Percentiles rank a stretch among this genome's conserved stretches.
These are phyloP conservation scores for Aspergillus transmontanensis DNA, from an alignment of 2,329 filamentous ascomycete genomes.

Conservation along the genomic window DNA sequence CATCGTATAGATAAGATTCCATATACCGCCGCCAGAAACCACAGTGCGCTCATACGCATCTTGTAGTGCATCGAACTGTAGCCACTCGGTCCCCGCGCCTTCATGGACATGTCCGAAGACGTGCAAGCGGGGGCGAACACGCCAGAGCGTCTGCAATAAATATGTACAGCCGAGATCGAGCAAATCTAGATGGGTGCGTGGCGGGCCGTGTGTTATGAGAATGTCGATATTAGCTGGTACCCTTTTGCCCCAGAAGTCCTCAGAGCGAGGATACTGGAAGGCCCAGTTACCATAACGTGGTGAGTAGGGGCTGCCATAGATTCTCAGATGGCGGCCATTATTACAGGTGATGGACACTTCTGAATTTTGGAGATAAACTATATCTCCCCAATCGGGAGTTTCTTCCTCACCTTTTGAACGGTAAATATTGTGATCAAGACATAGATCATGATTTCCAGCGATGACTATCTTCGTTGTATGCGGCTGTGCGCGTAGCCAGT, in stretches of 20 bases:
- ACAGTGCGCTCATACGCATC: constrained; percentile 21
- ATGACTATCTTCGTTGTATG: constrained; percentile 78
- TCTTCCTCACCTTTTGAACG: constrained; percentile 8
- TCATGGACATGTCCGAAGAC: constrained; percentile 79
- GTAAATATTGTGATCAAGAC: constrained; percentile 67
- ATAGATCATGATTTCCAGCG: constrained; percentile 82
- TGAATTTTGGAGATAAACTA: constrained; percentile 73
- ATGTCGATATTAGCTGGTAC: constrained; percentile 54
- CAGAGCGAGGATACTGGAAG: constrained; percentile 67
- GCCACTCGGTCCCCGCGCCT: constrained; percentile 18
- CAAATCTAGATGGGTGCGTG: constrained; percentile 65
- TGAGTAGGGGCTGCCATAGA: constrained; percentile 78
- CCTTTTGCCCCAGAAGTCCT: too few relatives aligned
- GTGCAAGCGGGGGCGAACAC: constrained; percentile 73
- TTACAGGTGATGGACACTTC: constrained; percentile 61
- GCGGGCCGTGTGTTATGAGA: constrained; percentile 76
- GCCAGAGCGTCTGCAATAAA: constrained; percentile 68
- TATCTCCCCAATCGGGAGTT: constrained; percentile 61
- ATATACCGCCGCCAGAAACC: constrained; percentile 14
- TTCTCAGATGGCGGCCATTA: constrained; percentile 59
- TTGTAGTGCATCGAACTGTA: constrained; percentile 21
- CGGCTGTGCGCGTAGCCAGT: constrained; percentile 72
- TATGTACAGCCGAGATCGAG: constrained; percentile 63
- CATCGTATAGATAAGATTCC: constrained; percentile 19
- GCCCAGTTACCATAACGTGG: constrained; percentile 72